A percentile compares a stretch with the other conserved stretches of the same genome.
phyloP scores from a whole-genome alignment of 805 yeast species.

The Starmerella vaccinii region DNA sequence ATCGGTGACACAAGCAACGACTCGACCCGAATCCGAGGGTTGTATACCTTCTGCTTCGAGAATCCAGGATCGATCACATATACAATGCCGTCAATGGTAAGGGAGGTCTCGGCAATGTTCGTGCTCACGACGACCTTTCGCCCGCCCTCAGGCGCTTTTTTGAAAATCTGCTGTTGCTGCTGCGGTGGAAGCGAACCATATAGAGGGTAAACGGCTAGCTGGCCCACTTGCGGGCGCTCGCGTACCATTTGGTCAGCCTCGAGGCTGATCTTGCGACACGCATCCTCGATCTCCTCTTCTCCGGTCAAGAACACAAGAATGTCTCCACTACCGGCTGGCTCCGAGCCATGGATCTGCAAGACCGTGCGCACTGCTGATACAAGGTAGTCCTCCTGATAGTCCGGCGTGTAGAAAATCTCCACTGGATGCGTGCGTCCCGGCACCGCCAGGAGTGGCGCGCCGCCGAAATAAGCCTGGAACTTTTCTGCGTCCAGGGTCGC shows the following conservation, averaged over 20 bases:
- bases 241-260: constrained; percentile 84
- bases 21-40: constrained; percentile 92
- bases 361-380: constrained; percentile 95
- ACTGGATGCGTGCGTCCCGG: constrained; percentile 98
- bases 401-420: constrained; percentile 93
- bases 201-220: constrained; percentile 77
- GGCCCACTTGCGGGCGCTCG: constrained; percentile 77
- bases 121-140: constrained; percentile 87
- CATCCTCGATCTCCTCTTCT: constrained; percentile 91
- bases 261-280: constrained; percentile 74
- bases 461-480: constrained; percentile 78
- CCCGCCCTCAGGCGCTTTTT: constrained; percentile 88
- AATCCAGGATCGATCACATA: constrained; percentile 97
- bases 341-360: constrained; percentile 76
- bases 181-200: constrained; percentile 95
- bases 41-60: constrained; percentile 90
- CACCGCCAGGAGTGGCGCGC: constrained; percentile 89
- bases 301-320: constrained; percentile 35
- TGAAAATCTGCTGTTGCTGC: constrained; percentile 88
- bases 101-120: constrained; percentile 94
- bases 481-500: constrained; percentile 97
- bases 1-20: constrained; percentile 90
- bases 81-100: constrained; percentile 94
- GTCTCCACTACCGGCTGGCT: constrained; percentile 27
- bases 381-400: constrained; percentile 85